Evolutionary conservation across 2,329 filamentous ascomycete species (phyloP).

Genomic region (Aspergillus pseudoglaucus): DNA sequence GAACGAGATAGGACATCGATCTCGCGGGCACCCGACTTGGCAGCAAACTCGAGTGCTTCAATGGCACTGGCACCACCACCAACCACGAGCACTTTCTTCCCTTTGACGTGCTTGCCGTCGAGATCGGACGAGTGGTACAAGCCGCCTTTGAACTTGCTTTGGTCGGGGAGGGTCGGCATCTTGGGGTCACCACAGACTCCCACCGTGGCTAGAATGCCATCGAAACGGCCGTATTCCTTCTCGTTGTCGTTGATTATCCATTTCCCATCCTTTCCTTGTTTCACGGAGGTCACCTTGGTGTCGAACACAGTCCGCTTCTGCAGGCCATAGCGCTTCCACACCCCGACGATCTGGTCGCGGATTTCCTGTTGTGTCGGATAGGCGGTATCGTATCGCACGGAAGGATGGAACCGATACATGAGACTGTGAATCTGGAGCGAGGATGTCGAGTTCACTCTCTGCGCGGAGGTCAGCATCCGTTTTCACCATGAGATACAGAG

Average conservation of each 20-base stretch:
- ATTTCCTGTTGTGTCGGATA: conserved; percentile 75
- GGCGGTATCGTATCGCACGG: conserved; percentile 65
- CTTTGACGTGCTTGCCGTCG: conserved; percentile 64
- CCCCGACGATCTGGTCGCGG: conserved; percentile 59
- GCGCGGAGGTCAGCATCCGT: conserved; percentile 2
- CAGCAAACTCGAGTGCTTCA: conserved; percentile 74
- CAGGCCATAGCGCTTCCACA: conserved; percentile 71
- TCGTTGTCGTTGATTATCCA: conserved; percentile 77
- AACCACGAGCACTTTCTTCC: conserved; percentile 69
- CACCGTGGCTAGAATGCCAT: conserved; percentile 70
- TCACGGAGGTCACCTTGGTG: conserved; percentile 61
- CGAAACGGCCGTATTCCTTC: conserved; percentile 62
- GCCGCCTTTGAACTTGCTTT: conserved; percentile 64
- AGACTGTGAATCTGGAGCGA: conserved; percentile 76
- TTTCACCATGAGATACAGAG: not conserved
- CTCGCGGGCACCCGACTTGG: conserved; percentile 58
- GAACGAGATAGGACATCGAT: conserved; percentile 68
- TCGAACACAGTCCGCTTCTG: conserved; percentile 66
- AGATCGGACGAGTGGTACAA: conserved; percentile 71
- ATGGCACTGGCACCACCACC: conserved; percentile 76
- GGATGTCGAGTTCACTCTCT: conserved; percentile 76
- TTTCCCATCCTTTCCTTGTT: conserved; percentile 59
- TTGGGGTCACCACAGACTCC: conserved; percentile 77
- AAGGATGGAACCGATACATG: conserved; percentile 85
- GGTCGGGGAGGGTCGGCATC: conserved; percentile 62